phyloP scores from a whole-genome alignment of 352 stramenopile genomes.

The Phytopythium montanum region DNA sequence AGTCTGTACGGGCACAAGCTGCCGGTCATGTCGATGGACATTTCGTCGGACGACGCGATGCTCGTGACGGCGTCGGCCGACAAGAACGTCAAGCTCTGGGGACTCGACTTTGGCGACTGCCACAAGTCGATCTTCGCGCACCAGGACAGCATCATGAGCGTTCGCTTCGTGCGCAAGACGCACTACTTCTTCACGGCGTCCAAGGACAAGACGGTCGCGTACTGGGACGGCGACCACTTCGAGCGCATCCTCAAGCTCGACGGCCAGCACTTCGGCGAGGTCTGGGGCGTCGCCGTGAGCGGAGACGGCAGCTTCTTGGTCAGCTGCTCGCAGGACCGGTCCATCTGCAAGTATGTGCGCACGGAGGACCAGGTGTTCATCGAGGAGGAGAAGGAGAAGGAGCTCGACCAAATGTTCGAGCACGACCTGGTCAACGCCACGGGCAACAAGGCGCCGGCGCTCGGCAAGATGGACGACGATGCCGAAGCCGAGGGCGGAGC shows the following conservation, averaged over 20 bases:
- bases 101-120: slow-evolving; percentile 99
- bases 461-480: slow-evolving; percentile 65
- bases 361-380: slow-evolving; percentile 97
- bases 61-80: slow-evolving; percentile 97
- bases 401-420: slow-evolving; percentile 95
- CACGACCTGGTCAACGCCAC: slow-evolving; percentile 83
- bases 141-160: slow-evolving; percentile 96
- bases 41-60: slow-evolving; percentile 96
- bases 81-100: slow-evolving; percentile 99
- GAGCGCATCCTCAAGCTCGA: slow-evolving; percentile 88
- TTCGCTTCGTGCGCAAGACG: slow-evolving; percentile 94
- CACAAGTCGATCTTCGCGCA: slow-evolving; percentile 99
- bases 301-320: slow-evolving; percentile 95
- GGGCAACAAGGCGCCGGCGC: slow-evolving; percentile 55
- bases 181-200: slow-evolving; percentile 99
- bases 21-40: slow-evolving; percentile 97
- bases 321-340: slow-evolving; percentile 95
- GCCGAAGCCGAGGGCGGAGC: slow-evolving; percentile 32
- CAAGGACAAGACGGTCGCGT: slow-evolving; percentile 97
- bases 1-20: slow-evolving; percentile 99
- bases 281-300: slow-evolving; percentile 89
- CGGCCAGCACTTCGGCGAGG: slow-evolving; percentile 73
- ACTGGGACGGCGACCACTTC: slow-evolving; percentile 99
- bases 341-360: slow-evolving; percentile 95
- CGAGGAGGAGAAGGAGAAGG: slow-evolving; percentile 96